Base-by-base conservation (phyloP, 495 filamentous ascomycete species). In the Tuber aestivum region DNA sequence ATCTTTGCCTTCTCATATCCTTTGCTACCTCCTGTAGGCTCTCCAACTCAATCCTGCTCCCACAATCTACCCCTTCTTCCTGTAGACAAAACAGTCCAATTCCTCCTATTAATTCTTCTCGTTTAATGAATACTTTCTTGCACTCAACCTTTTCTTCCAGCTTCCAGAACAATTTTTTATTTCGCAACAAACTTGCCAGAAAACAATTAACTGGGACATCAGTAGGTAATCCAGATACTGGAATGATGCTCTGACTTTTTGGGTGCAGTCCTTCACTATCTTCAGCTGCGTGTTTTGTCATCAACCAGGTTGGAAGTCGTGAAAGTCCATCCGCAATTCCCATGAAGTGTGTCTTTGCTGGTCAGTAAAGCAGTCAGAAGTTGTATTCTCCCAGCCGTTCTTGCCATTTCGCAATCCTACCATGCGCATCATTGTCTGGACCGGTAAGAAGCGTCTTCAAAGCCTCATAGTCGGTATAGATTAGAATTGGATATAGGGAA, bases 401-500 rank as follows among this genome's bases (percentile, higher is more conserved):
- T 27, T 72, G 70, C 70, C 70, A 72, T 2, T 45, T 44, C 4
- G 45, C 41, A 9, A 72, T 72, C 9, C 18, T 21, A 0, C 41
- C 40, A 32, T 72, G n/a, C 0, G 70, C 70, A 32, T 72, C 70
- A 45, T 72, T 68, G 6, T 56, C 23, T 0, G 0, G 21, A 3
- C 35, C 73, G 0, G 69, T 44, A 0, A 56, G 21, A 0, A 76
- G 8, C 0, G 37, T 50, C 2, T 32, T 21, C 4, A 42, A 16
- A 0, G 70, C 69, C 3, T 72, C 32, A 40, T 72, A 40, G 35
- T 76, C n/a, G 14, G 70, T 42, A 10, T 76, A 72, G 0, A 76
- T 12, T 0, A 42, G 3, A 20, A 76, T 70, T 6, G 35, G 41
- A 16, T 56, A 40, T 6, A 0, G 4, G 1, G 70, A 76, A 18